A percentile compares a stretch with the other conserved stretches of the same genome.
Evolutionary conservation across 148 eudicot genomes (phyloP).

Genomic region (Amaranthus palmeri): DNA sequence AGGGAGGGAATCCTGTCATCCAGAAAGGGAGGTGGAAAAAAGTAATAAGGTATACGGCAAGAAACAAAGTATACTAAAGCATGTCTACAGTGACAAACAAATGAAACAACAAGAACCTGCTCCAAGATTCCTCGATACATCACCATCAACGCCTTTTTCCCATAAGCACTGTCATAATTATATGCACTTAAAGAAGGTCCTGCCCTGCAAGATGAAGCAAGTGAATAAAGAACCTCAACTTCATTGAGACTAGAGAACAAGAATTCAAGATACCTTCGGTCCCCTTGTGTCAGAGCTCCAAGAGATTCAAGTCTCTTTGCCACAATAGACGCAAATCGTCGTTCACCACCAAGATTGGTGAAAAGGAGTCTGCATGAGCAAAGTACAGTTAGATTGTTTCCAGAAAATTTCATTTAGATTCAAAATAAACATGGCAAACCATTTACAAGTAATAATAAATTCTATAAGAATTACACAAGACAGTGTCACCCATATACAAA

Average conservation of each 20-base stretch:
- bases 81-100: background rate
- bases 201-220: slow-evolving; percentile 57
- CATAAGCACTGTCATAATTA: slow-evolving; percentile 87
- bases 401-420: too few species aligned
- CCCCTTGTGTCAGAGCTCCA: slow-evolving; percentile 97
- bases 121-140: slow-evolving; percentile 84
- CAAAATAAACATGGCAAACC: too few species aligned
- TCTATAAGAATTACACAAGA: too few species aligned
- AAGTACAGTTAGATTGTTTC: background rate
- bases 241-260: background rate
- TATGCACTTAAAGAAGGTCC: slow-evolving; percentile 84
- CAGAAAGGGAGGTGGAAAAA: background rate
- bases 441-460: too few species aligned
- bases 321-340: slow-evolving; percentile 95
- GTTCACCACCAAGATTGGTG: slow-evolving; percentile 94
- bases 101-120: slow-evolving; percentile 44
- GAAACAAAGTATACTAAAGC: background rate
- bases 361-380: slow-evolving; percentile 71
- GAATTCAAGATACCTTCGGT: slow-evolving; percentile 59
- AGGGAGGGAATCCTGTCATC: slow-evolving; percentile 67
- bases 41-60: slow-evolving; percentile 3
- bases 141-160: slow-evolving; percentile 70
- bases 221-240: slow-evolving; percentile 1
- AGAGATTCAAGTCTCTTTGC: slow-evolving; percentile 95
- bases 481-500: too few species aligned